A percentile compares a stretch with the other conserved stretches of the same genome.
Evolutionary conservation across 306 rosid species (phyloP).

Genomic region (Pyrus bretschneideri): DNA sequence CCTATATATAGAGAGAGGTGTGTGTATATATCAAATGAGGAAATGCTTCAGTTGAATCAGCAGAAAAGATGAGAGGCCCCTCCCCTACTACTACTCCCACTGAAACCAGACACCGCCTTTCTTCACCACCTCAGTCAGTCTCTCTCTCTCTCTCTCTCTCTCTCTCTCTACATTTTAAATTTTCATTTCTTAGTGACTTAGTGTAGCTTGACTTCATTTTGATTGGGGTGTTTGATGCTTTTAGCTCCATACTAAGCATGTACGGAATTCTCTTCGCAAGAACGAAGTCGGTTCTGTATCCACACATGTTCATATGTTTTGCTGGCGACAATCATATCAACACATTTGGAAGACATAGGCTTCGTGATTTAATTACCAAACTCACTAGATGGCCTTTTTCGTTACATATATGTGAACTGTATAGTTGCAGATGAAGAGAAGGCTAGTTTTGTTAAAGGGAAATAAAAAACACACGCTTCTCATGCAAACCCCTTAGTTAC

Average conservation of each 20-base stretch:
- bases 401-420: background rate
- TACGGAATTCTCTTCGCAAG: background rate
- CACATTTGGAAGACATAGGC: background rate
- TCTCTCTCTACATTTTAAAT: background rate
- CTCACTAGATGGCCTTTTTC: background rate
- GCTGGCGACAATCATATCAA: too few relatives aligned
- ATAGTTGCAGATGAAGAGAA: background rate
- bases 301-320: background rate
- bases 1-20: too few relatives aligned
- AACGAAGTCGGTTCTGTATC: too few relatives aligned
- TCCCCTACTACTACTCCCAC: conserved; percentile 37
- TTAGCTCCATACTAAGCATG: background rate
- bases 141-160: background rate
- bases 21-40: background rate
- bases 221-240: too few relatives aligned
- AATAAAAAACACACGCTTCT: too few relatives aligned
- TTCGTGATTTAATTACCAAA: background rate
- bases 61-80: conserved; percentile 55
- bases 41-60: conserved; percentile 8
- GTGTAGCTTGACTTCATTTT: background rate
- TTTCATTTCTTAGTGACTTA: background rate
- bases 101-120: conserved; percentile 72
- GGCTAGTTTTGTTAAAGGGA: background rate
- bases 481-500: too few relatives aligned
- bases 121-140: conserved; percentile 46